These are phyloP conservation scores for Wickerhamiella musiphila DNA, from an alignment of 805 yeast species.

Conservation along the genomic window DNA sequence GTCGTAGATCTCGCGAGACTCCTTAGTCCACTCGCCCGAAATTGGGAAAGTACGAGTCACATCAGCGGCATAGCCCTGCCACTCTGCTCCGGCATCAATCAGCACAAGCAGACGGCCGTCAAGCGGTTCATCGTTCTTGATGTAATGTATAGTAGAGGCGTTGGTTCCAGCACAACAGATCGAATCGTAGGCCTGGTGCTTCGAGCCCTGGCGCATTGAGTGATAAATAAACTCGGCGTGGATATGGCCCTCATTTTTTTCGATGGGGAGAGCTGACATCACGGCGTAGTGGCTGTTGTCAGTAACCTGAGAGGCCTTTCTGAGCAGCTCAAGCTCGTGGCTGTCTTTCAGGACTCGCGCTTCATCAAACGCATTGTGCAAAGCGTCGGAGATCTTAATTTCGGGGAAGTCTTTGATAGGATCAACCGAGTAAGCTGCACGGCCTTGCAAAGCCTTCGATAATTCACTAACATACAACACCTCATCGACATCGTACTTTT, in stretches of 20 bases:
- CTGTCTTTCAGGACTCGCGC: slow-evolving; percentile 70
- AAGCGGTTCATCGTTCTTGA: slow-evolving; percentile 55
- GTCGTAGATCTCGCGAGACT: slow-evolving; percentile 67
- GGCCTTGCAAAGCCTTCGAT: slow-evolving; percentile 15
- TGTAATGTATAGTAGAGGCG: slow-evolving; percentile 82
- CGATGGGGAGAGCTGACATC: slow-evolving; percentile 83
- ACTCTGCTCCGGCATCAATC: slow-evolving; percentile 95
- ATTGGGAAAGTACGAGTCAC: slow-evolving; percentile 94
- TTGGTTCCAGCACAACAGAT: slow-evolving; percentile 88
- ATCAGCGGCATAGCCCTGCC: slow-evolving; percentile 84
- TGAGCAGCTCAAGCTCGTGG: slow-evolving; percentile 59
- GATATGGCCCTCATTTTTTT: slow-evolving; percentile 69
- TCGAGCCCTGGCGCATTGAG: slow-evolving; percentile 85
- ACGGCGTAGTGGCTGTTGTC: slow-evolving; percentile 82
- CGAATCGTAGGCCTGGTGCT: slow-evolving; percentile 79
- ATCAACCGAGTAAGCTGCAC: slow-evolving; percentile 15
- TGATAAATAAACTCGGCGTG: slow-evolving; percentile 94
- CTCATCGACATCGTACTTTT: slow-evolving; percentile 63
- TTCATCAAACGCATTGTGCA: slow-evolving; percentile 62
- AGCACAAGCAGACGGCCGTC: slow-evolving; percentile 47
- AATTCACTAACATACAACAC: slow-evolving; percentile 48
- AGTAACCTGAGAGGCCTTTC: slow-evolving; percentile 66
- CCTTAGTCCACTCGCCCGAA: slow-evolving; percentile 74
- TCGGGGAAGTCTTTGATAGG: slow-evolving; percentile 7
- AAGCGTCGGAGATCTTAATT: slow-evolving; percentile 10